Evolutionary conservation across 345 rosid species (phyloP).

Genomic region (Corchorus capsularis): DNA sequence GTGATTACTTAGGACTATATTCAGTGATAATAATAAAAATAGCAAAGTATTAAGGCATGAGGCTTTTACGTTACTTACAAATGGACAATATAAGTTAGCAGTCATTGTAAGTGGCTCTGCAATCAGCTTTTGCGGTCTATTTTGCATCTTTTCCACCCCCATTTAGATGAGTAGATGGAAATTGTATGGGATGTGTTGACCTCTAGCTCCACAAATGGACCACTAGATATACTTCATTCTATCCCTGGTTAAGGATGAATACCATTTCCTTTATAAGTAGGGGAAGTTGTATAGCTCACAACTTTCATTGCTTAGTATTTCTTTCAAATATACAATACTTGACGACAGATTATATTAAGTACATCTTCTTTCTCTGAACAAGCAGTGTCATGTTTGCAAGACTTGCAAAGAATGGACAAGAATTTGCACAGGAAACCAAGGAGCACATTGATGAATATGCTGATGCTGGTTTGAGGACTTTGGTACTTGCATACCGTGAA

Average conservation of each 20-base stretch:
- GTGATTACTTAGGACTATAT: background rate
- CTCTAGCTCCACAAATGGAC: background rate
- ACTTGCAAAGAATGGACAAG: conserved; percentile 60
- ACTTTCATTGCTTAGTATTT: background rate
- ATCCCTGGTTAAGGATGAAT: background rate
- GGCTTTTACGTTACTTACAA: background rate
- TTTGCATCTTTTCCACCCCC: background rate
- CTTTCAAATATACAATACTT: background rate
- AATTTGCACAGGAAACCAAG: conserved; percentile 64
- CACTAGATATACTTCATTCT: background rate
- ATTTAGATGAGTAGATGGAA: background rate
- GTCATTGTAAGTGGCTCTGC: background rate
- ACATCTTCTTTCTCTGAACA: background rate
- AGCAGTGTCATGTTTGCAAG: conserved; percentile 89
- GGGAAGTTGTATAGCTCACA: conserved; percentile 9
- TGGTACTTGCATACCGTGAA: conserved; percentile 91
- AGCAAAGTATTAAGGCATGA: background rate
- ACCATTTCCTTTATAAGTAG: background rate
- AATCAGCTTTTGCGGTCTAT: background rate
- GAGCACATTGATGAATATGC: conserved; percentile 79
- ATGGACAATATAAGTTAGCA: background rate
- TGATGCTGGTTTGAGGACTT: conserved; percentile 90
- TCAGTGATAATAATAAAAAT: conserved; percentile 2
- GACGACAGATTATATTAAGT: background rate
- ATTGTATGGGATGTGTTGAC: background rate